These are phyloP conservation scores for Cercospora beticola DNA, from an alignment of 2,329 filamentous ascomycete species.

Conservation along the genomic window DNA sequence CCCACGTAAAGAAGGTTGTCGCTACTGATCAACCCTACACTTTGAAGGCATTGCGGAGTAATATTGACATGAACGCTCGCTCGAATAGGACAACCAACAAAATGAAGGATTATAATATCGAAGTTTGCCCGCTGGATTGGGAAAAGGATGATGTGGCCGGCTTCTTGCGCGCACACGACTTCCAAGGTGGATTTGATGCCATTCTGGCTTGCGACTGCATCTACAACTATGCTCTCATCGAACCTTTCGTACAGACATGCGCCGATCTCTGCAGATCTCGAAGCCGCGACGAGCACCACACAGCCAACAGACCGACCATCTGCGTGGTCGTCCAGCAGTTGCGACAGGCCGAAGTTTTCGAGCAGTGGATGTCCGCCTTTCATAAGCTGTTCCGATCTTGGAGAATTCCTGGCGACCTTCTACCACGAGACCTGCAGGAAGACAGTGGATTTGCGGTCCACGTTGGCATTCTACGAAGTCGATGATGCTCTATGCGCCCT, in stretches of 20 bases:
- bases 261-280: constrained; percentile 67
- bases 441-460: constrained; percentile 80
- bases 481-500: not conserved
- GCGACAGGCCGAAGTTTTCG: constrained; percentile 79
- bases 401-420: constrained; percentile 65
- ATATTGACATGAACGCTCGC: constrained; percentile 63
- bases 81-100: constrained; percentile 6
- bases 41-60: constrained; percentile 70
- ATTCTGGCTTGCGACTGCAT: constrained; percentile 90
- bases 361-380: constrained; percentile 74
- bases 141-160: constrained; percentile 57
- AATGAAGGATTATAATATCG: constrained; percentile 20
- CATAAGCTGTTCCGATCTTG: constrained; percentile 67
- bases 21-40: constrained; percentile 90
- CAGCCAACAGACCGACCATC: constrained; percentile 55
- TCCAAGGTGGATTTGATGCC: constrained; percentile 43
- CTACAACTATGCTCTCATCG: constrained; percentile 85
- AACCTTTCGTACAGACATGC: constrained; percentile 74
- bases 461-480: constrained; percentile 59
- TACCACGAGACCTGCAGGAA: constrained; percentile 60
- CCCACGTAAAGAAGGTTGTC: constrained; percentile 63
- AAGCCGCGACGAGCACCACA: not conserved
- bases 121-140: constrained; percentile 68
- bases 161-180: constrained; percentile 52
- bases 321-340: constrained; percentile 88